Base-by-base conservation (phyloP, 176 grass and related monocot genomes). In the Carex myosuroides region DNA sequence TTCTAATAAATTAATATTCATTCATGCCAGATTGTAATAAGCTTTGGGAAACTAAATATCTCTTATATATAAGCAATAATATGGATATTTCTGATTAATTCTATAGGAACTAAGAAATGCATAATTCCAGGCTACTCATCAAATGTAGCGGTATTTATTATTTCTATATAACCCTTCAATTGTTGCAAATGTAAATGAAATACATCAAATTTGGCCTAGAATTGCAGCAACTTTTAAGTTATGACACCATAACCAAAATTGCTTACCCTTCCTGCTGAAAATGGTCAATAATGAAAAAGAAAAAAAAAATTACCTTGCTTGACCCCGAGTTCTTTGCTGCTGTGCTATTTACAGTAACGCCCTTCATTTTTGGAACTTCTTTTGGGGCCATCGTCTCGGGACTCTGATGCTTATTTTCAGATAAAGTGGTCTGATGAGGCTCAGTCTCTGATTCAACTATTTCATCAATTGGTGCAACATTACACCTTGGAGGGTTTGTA, bases 391-490 rank as follows among this genome's bases (percentile, higher is more conserved):
- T 78, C 22, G 5, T 57, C 52, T 78, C 73, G 18, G 81, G 60
- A 68, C 41, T 66, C 22, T 68, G 37, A n/a, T 63, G 61, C 60
- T 69, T 83, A 48, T 30, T 83, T 69, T 83, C 81, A 83, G 60
- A 55, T 52, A 78, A 57, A 78, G 73, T 35, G 73, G 60, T 81
- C 35, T 64, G 60, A 66, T 13, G 17, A 83, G 62, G 64, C 20
- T 54, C 62, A 2, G 39, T 66, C 24, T 64, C 60, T 64, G 80
- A 32, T 64, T 82, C 80, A 65, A 82, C 20, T 81, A 42, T 18
- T 29, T 83, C 81, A 66, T 83, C 81, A 66, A 83, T 69, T 67
- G 81, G 81, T 52, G 81, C 22, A 24, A 83, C 61, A 53, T 83
- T n/a, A 83, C 22, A 11, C 48, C 10, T 83, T 20, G 62, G 12